Evolutionary conservation across 2,329 filamentous ascomycete species (phyloP).

Genomic region (Phialocephala sp.): DNA sequence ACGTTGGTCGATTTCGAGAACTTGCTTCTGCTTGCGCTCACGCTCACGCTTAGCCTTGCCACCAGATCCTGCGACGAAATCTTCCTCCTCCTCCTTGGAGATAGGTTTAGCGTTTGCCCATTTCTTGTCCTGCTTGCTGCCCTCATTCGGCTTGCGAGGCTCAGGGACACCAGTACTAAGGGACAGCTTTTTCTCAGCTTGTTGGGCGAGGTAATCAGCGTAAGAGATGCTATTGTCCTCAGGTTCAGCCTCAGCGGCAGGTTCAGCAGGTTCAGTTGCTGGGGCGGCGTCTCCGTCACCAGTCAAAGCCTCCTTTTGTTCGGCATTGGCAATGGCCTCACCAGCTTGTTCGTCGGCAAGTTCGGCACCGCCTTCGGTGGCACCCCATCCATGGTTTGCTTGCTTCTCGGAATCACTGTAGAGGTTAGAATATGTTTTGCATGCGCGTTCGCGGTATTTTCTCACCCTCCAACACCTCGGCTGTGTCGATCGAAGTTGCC

Average conservation of each 20-base stretch:
- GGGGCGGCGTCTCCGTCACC: slow-evolving; percentile 55
- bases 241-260: slow-evolving; percentile 54
- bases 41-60: slow-evolving; percentile 86
- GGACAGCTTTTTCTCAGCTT: slow-evolving; percentile 76
- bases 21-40: slow-evolving; percentile 89
- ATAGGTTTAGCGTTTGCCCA: slow-evolving; percentile 84
- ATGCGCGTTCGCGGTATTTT: slow-evolving; percentile 8
- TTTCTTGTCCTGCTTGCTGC: slow-evolving; percentile 86
- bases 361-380: slow-evolving; percentile 79
- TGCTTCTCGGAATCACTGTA: slow-evolving; percentile 82
- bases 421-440: slow-evolving; percentile 29
- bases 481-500: slow-evolving; percentile 46
- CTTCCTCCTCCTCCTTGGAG: slow-evolving; percentile 67
- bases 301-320: slow-evolving; percentile 72
- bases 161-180: slow-evolving; percentile 69
- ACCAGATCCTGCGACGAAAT: slow-evolving; percentile 75
- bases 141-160: slow-evolving; percentile 92
- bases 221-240: slow-evolving; percentile 89
- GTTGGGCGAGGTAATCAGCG: slow-evolving; percentile 82
- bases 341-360: slow-evolving; percentile 91
- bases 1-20: slow-evolving; percentile 86
- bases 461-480: slow-evolving; percentile 41
- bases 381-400: slow-evolving; percentile 88
- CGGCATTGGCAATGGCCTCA: slow-evolving; percentile 84
- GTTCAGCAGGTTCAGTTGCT: slow-evolving; percentile 31